Evolutionary conservation across 768 basidiomycete genomes (phyloP).

Genomic region (Mrakia blollopis): DNA sequence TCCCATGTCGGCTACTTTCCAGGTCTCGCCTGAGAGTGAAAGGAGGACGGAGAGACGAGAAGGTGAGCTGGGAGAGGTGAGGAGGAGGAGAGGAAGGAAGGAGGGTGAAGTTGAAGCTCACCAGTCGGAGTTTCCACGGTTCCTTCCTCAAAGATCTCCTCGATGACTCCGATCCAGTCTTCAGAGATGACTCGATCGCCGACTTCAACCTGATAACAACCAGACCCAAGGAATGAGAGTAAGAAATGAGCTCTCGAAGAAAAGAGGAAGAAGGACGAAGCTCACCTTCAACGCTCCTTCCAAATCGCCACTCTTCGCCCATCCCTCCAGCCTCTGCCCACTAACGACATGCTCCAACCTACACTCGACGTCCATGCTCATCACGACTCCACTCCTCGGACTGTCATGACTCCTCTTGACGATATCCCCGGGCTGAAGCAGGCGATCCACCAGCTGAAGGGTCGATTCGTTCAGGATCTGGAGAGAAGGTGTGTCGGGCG

Average conservation of each 20-base stretch:
- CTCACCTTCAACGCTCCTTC: constrained; percentile 52
- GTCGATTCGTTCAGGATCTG: constrained; percentile 22
- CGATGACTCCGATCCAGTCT: constrained; percentile 85
- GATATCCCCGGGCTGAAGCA: constrained; percentile 24
- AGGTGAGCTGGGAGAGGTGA: constrained; percentile 9
- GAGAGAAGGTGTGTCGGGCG: not conserved
- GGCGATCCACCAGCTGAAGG: constrained; percentile 15
- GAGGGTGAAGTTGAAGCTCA: not conserved
- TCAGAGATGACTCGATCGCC: constrained; percentile 57
- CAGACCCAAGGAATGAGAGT: not conserved
- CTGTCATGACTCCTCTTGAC: constrained; percentile 17
- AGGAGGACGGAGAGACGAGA: constrained; percentile 25
- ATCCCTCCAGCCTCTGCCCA: constrained; percentile 56
- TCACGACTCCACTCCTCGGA: constrained; percentile 64
- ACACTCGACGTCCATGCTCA: constrained; percentile 58
- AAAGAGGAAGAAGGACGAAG: constrained; percentile 36
- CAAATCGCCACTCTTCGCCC: constrained; percentile 60
- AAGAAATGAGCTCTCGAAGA: not conserved
- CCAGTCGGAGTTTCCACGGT: constrained; percentile 21
- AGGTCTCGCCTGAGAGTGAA: constrained; percentile 42
- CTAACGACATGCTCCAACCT: constrained; percentile 71
- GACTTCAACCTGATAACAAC: constrained; percentile 14
- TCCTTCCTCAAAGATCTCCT: constrained; percentile 57
- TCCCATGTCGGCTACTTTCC: constrained; percentile 22
- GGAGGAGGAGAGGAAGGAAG: not conserved